Evolutionary conservation across 2,329 filamentous ascomycete species (phyloP).

Genomic region (Colletotrichum lentis): DNA sequence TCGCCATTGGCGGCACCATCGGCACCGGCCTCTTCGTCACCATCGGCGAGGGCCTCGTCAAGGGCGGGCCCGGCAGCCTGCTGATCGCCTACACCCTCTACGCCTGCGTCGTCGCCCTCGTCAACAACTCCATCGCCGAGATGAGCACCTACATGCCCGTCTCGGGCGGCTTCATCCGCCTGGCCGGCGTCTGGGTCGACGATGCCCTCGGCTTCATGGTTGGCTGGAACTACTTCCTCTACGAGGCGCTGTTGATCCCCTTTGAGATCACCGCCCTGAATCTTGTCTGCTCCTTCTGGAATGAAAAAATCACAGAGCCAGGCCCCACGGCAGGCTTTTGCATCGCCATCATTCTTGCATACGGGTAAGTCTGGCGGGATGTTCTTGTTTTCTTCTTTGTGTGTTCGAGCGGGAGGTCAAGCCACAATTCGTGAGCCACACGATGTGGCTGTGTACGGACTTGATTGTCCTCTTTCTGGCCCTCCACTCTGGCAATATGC

Average conservation of each 20-base stretch:
- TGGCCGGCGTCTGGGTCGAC: conserved; percentile 56
- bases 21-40: conserved; percentile 59
- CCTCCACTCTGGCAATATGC: too few relatives aligned
- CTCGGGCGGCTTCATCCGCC: conserved; percentile 33
- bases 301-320: conserved; percentile 33
- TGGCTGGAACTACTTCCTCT: conserved; percentile 70
- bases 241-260: conserved; percentile 50
- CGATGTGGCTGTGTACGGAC: too few relatives aligned
- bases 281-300: conserved; percentile 43
- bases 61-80: conserved; percentile 35
- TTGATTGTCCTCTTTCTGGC: too few relatives aligned
- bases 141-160: conserved; percentile 48
- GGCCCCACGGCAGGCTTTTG: conserved; percentile 40
- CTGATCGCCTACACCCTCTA: conserved; percentile 35
- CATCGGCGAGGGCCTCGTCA: conserved; percentile 50
- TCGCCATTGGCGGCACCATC: conserved; percentile 58
- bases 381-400: too few relatives aligned
- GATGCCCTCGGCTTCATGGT: conserved; percentile 63
- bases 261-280: conserved; percentile 43
- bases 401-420: too few relatives aligned
- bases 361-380: conserved; percentile 32
- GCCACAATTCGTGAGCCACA: too few relatives aligned
- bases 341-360: conserved; percentile 38
- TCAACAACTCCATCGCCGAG: conserved; percentile 50
- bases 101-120: conserved; percentile 47